Percentiles rank a stretch among this genome's conserved stretches.
phyloP scores from a whole-genome alignment of 108 stramenopile species.

The Phaeodactylum tricornutum region DNA sequence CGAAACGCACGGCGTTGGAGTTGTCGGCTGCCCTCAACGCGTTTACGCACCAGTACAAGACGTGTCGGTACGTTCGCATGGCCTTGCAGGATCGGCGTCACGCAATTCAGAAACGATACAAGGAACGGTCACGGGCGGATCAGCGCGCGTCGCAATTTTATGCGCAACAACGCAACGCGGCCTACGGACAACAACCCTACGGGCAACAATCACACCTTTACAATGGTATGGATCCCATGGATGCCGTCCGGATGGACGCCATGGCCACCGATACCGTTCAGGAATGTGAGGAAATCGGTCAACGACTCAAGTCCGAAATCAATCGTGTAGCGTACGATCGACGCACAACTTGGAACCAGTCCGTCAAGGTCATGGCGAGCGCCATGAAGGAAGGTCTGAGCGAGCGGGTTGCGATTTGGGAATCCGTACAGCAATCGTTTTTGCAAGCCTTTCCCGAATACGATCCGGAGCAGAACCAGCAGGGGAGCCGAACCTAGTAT shows the following conservation, averaged over 20 bases:
- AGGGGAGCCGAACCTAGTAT: too few relatives aligned
- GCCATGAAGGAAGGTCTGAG: slow-evolving; percentile 61
- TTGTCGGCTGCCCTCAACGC: slow-evolving; percentile 52
- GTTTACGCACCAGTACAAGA: slow-evolving; percentile 62
- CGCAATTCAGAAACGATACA: slow-evolving; percentile 40
- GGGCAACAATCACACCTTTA: slow-evolving; percentile 7
- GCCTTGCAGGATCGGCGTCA: slow-evolving; percentile 68
- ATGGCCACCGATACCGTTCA: slow-evolving; percentile 39
- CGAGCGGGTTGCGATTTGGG: slow-evolving; percentile 72
- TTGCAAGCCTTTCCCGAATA: slow-evolving; percentile 17
- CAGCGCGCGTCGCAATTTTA: slow-evolving; percentile 45
- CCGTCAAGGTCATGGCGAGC: slow-evolving; percentile 59
- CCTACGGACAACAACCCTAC: slow-evolving; percentile 1
- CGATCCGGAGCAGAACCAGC: too few relatives aligned
- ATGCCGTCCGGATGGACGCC: slow-evolving; percentile 49
- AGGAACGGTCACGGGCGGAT: slow-evolving; percentile 54
- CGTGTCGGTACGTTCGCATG: slow-evolving; percentile 65
- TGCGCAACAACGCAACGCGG: slow-evolving; percentile 44
- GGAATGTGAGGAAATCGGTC: slow-evolving; percentile 69
- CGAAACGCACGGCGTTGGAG: slow-evolving; percentile 67
- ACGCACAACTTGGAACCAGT: slow-evolving; percentile 53
- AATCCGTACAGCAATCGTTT: slow-evolving; percentile 34
- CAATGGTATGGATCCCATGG: slow-evolving; percentile 35
- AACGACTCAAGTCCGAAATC: slow-evolving; percentile 58
- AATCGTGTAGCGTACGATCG: slow-evolving; percentile 50